phyloP scores from a whole-genome alignment of 306 rosid genomes.

The Lathyrus oleraceus region DNA sequence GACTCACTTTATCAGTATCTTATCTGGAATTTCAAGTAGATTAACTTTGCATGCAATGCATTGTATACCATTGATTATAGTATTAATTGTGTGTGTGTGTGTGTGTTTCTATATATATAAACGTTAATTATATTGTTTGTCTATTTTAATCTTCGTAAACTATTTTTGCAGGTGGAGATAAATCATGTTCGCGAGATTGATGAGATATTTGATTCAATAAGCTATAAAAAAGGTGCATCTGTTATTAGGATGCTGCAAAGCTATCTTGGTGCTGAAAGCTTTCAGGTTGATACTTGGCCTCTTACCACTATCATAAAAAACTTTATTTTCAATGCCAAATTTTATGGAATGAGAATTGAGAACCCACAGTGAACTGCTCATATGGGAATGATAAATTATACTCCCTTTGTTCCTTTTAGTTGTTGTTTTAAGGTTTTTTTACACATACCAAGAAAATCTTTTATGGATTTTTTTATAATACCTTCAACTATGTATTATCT shows the following conservation, averaged over 20 bases:
- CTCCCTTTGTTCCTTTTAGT: too few species aligned
- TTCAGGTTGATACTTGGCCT: slow-evolving; percentile 68
- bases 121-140: not conserved
- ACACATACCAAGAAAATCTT: too few species aligned
- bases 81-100: too few species aligned
- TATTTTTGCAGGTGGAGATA: slow-evolving; percentile 73
- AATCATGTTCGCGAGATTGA: slow-evolving; percentile 87
- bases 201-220: slow-evolving; percentile 92
- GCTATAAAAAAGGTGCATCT: slow-evolving; percentile 89
- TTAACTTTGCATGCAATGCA: slow-evolving; percentile 14
- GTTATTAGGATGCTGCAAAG: slow-evolving; percentile 94
- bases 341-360: slow-evolving; percentile 9
- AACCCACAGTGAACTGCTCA: slow-evolving; percentile 16
- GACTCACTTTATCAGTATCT: slow-evolving; percentile 1
- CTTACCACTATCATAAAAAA: slow-evolving; percentile 4
- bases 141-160: slow-evolving; percentile 16
- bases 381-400: not conserved
- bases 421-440: too few species aligned
- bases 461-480: too few species aligned
- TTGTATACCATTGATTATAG: not conserved
- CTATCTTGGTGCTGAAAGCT: slow-evolving; percentile 85
- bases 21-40: slow-evolving; percentile 4
- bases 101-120: too few species aligned
- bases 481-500: too few species aligned
- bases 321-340: slow-evolving; percentile 19